Percentiles rank a stretch among this genome's conserved stretches.
These are phyloP conservation scores for Diaporthe aspalathi DNA, from an alignment of 2,329 filamentous ascomycete species.

Conservation along the genomic window DNA sequence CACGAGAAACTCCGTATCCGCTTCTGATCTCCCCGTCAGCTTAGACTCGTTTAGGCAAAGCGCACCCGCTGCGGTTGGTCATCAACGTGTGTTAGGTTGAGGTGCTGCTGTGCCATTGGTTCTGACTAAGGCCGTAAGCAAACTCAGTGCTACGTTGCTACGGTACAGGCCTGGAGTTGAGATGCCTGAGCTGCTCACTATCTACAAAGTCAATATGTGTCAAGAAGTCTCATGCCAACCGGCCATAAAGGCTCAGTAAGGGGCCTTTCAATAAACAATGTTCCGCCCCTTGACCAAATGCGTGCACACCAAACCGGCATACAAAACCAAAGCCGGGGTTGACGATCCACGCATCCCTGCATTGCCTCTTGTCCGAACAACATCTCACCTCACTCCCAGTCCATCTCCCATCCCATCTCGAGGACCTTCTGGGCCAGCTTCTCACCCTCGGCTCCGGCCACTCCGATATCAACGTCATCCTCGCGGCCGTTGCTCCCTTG, in stretches of 20 bases:
- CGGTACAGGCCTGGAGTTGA: background rate
- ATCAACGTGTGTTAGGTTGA: background rate
- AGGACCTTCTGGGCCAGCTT: background rate
- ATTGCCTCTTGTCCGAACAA: background rate
- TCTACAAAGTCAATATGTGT: background rate
- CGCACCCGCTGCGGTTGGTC: background rate
- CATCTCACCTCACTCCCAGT: background rate
- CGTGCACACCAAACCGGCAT: background rate
- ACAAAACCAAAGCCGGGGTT: too few relatives aligned
- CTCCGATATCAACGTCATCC: background rate
- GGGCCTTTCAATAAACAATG: background rate
- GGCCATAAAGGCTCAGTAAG: background rate
- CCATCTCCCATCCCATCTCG: conserved; percentile 16
- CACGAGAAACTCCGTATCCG: conserved; percentile 16
- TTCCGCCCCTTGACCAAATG: background rate
- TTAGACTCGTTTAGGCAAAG: conserved; percentile 8
- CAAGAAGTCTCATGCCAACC: background rate
- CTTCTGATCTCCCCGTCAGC: background rate
- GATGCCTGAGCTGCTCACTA: too few relatives aligned
- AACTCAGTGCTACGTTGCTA: background rate
- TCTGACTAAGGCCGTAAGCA: conserved; percentile 16
- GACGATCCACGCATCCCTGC: background rate
- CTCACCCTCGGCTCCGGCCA: background rate
- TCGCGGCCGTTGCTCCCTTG: background rate
- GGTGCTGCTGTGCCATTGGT: background rate